A percentile compares a stretch with the other conserved stretches of the same genome.
Evolutionary conservation across 2,329 filamentous ascomycete species (phyloP).

Genomic region (Neofusicoccum sp.): DNA sequence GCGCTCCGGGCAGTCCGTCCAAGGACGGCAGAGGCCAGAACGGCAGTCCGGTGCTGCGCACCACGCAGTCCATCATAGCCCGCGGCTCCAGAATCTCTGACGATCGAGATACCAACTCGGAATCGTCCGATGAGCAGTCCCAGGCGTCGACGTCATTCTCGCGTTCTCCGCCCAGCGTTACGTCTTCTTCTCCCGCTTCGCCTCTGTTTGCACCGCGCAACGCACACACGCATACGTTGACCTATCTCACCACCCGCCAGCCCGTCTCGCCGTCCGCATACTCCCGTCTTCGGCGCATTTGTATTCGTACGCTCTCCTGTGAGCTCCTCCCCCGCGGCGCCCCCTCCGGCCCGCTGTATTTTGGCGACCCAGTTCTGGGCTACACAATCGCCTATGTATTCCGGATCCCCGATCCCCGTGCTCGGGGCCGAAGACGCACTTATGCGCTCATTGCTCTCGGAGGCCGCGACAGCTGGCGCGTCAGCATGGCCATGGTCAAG

Average conservation of each 20-base stretch:
- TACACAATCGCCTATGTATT: constrained; percentile 62
- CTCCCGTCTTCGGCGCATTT: constrained; percentile 55
- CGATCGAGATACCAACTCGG: constrained; percentile 20
- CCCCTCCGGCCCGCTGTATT: constrained; percentile 57
- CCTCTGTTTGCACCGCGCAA: constrained; percentile 40
- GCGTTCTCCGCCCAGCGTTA: constrained; percentile 26
- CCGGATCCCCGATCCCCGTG: constrained; percentile 57
- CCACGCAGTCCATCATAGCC: constrained; percentile 53
- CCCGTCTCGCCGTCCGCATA: constrained; percentile 54
- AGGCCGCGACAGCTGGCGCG: constrained; percentile 56
- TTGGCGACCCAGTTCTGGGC: constrained; percentile 55
- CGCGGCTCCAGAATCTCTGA: constrained; percentile 35
- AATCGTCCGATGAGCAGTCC: constrained; percentile 38
- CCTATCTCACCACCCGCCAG: constrained; percentile 58
- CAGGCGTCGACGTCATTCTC: constrained; percentile 35
- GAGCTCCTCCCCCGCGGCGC: constrained; percentile 56
- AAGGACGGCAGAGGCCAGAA: constrained; percentile 50
- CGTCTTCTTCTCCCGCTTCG: constrained; percentile 41
- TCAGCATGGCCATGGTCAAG: constrained; percentile 39
- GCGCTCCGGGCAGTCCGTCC: constrained; percentile 51
- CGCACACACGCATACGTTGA: constrained; percentile 55
- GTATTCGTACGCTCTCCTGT: constrained; percentile 57
- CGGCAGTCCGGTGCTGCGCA: constrained; percentile 56
- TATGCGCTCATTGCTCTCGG: constrained; percentile 59
- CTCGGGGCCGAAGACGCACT: constrained; percentile 55